Conservation (phyloP, 176 grass and related monocot genomes). For the Ensete glaucum region DNA sequence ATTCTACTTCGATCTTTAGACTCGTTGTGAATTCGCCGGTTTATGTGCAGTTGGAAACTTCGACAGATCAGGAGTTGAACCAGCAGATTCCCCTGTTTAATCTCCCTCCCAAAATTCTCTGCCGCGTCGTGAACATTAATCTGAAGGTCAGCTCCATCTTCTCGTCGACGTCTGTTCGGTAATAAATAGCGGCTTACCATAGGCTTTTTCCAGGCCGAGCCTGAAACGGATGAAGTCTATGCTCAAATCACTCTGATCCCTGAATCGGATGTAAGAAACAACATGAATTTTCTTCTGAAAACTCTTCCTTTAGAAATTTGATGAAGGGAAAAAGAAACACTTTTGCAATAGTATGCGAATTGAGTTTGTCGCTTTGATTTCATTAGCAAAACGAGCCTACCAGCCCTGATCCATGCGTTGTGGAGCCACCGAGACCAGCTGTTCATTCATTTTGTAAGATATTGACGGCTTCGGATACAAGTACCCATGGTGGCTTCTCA, state of each 20-base stretch:
- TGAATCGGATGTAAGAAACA: not conserved
- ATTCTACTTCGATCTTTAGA: not conserved
- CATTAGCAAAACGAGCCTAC: not conserved
- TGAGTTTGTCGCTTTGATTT: not conserved
- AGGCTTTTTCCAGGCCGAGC: not conserved
- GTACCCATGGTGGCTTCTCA: not conserved
- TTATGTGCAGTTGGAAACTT: conserved; percentile 37
- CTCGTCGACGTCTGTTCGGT: not conserved
- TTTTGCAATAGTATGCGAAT: not conserved
- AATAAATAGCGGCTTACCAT: not conserved
- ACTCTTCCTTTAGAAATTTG: not conserved
- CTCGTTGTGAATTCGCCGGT: not conserved
- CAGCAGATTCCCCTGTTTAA: conserved; percentile 73
- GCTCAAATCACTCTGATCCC: not conserved
- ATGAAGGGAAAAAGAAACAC: too few species aligned
- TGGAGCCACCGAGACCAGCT: not conserved
- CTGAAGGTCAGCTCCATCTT: conserved; percentile 40
- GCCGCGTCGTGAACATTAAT: conserved; percentile 74
- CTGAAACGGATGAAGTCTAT: not conserved
- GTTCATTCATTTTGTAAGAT: not conserved
- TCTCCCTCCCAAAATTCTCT: conserved; percentile 79
- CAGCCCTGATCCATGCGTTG: not conserved
- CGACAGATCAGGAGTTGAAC: conserved; percentile 67
- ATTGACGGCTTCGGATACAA: not conserved
- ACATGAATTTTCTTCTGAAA: not conserved